Base-by-base conservation (phyloP, 257 asterid genomes). In the Coffea eugenioides region DNA sequence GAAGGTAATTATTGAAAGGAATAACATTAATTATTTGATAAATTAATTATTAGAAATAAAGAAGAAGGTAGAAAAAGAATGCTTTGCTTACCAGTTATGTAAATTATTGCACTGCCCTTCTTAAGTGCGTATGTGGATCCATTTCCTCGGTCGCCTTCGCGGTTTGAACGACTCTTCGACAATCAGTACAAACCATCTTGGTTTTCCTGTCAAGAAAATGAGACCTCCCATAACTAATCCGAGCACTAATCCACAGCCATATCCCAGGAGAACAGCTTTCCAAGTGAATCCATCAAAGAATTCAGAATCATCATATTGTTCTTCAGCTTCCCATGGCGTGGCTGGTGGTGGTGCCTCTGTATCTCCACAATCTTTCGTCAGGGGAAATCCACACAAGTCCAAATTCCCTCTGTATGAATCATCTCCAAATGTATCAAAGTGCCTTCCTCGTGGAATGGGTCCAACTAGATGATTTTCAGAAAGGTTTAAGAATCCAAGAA, bases 391-490 rank as follows among this genome's bases (percentile, higher is more conserved):
- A 36, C 84, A 85, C 13, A 83, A 69, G 48, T 57, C 86, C 14
- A n/a, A 5, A 69, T 83, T 85, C 16, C 87, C 83, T 1, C 41
- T 1, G 69, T 79, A 81, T 2, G 87, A 83, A 13, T 5, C 31
- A 41, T 79, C 81, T 2, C 54, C 76, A 71, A 83, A 80, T 71
- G 89, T 83, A 48, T 48, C 52, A 48, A 48, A 48, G 46, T 86
- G 86, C 1, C 62, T 48, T 34, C 77, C 81, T 8, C 10, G 69
- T 5, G 88, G 88, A 14, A 88, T 83, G 2, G 5, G 73, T 1
- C 89, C 89, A 5, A 23, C 76, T 3, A 85, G 85, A 71, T 27
- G 80, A 51, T 88, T 84, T 51, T 76, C 5, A 0, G 88, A 84
- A 15, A 88, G 73, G 49, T 86, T 86, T 12, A 88, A 74, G 41